Base-by-base conservation (phyloP, 2,329 filamentous ascomycete genomes). In the Fusarium tupiense region DNA sequence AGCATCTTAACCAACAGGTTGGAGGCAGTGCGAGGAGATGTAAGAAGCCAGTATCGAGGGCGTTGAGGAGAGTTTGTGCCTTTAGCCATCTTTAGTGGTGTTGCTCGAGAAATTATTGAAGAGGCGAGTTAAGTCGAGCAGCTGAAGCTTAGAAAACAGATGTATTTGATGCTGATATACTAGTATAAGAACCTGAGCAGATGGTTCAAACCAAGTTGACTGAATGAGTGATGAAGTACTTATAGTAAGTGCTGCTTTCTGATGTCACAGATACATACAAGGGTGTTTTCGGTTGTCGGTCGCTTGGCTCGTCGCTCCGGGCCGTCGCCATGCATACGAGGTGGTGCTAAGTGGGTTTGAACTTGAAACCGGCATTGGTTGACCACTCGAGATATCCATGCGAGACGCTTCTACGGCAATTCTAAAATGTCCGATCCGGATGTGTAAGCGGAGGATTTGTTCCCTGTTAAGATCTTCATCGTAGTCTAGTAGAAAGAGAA, bases 1-100 rank as follows among this genome's bases (percentile, higher is more conserved):
- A 76, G 69, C 54, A 76, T 69, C 35, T 72, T 74, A 46, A 76
- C 71, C 6, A 76, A 31, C 13, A 76, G 44, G 44, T 76, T 76
- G 29, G 73, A 76, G 38, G 71, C 67, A 26, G 73, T 76, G 6
- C 73, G 73, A 35, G 73, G 73, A 37, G 58, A 59, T 8, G 71
- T 74, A 33, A 76, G 37, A 13, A 76, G 64, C 70, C 71, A 76
- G 38, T 74, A 76, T 24, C 71, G 73, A 31, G 40, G 63, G 4
- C 14, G 37, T 11, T 59, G 56, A 11, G 38, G 54, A n/a, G 65
- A 19, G 44, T 62, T 26, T 8, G 35, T 22, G 33, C 53, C 66
- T 65, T 65, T 54, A n/a, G 69, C 61, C 73, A 75, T 75, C 13
- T 38, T 69, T 20, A 40, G 8, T 24, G 29, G 8, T 26, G 19